Conservation (phyloP, 2,329 filamentous ascomycete genomes). For the Helminthosporium solani region DNA sequence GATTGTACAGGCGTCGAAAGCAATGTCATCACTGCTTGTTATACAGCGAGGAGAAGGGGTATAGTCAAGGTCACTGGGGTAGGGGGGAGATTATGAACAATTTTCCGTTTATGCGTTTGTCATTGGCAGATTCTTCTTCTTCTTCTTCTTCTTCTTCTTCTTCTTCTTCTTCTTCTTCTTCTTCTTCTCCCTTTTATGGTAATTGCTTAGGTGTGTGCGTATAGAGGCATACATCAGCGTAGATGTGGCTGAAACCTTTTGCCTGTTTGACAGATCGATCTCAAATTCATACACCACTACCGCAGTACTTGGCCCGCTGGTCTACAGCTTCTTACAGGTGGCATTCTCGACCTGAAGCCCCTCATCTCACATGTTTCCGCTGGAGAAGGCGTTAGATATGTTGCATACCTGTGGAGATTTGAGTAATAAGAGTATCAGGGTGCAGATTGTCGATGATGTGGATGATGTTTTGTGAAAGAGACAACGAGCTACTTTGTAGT, state of each 20-base stretch:
- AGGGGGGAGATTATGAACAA: conserved; percentile 63
- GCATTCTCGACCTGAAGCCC: conserved; percentile 61
- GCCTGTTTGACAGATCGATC: conserved; percentile 54
- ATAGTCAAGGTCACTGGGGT: conserved; percentile 66
- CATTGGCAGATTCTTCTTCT: conserved; percentile 55
- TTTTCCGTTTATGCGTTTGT: conserved; percentile 66
- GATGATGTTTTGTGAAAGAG: conserved; percentile 25
- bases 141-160: neutral
- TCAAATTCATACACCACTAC: conserved; percentile 71
- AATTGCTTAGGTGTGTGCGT: neutral
- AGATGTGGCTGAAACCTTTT: too few relatives aligned
- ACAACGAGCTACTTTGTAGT: too few relatives aligned
- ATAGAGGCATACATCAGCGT: too few relatives aligned
- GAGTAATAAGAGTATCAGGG: conserved; percentile 59
- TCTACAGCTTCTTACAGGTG: conserved; percentile 60
- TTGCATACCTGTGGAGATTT: conserved; percentile 55
- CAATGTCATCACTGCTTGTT: conserved; percentile 61
- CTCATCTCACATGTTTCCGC: conserved; percentile 63
- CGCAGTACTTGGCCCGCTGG: conserved; percentile 68
- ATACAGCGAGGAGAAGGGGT: conserved; percentile 59
- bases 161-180: too few relatives aligned
- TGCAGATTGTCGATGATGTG: conserved; percentile 57
- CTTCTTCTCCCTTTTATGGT: neutral
- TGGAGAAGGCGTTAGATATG: conserved; percentile 63
- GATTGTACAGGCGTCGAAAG: conserved; percentile 68